A percentile compares a stretch with the other conserved stretches of the same genome.
These are phyloP conservation scores for Penicillium hesseltinei DNA, from an alignment of 2,329 filamentous ascomycete species.

Conservation along the genomic window DNA sequence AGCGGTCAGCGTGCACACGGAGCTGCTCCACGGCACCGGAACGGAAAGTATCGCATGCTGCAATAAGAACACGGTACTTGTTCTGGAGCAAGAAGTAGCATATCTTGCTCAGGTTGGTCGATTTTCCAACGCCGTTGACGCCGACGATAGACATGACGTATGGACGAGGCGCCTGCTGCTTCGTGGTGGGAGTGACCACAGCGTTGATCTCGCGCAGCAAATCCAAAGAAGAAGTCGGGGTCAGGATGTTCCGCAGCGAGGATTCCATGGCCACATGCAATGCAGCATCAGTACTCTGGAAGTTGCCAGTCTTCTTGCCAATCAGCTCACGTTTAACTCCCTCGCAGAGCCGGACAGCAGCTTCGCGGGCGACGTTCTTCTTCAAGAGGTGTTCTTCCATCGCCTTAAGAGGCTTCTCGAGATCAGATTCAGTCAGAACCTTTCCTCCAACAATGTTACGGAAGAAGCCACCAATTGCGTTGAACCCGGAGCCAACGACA, in stretches of 20 bases:
- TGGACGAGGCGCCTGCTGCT: slow-evolving; percentile 67
- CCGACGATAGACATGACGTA: slow-evolving; percentile 98
- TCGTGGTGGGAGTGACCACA: slow-evolving; percentile 64
- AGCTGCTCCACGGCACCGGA: slow-evolving; percentile 96
- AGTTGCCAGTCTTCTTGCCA: slow-evolving; percentile 86
- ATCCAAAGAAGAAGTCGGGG: slow-evolving; percentile 90
- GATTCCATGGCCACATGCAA: slow-evolving; percentile 87
- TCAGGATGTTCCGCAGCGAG: slow-evolving; percentile 91
- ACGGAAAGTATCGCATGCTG: slow-evolving; percentile 93
- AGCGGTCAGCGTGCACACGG: slow-evolving; percentile 88
- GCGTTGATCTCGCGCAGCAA: slow-evolving; percentile 89
- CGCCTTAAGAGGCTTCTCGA: slow-evolving; percentile 87
- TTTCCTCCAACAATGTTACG: slow-evolving; percentile 94
- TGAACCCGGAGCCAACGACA: slow-evolving; percentile 75
- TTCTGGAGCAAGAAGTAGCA: slow-evolving; percentile 98
- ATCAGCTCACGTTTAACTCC: slow-evolving; percentile 87
- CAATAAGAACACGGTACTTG: slow-evolving; percentile 91
- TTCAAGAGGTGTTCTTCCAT: slow-evolving; percentile 94
- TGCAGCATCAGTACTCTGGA: slow-evolving; percentile 81
- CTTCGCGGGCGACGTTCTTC: slow-evolving; percentile 96
- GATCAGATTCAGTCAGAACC: slow-evolving; percentile 80
- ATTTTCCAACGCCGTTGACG: slow-evolving; percentile 97
- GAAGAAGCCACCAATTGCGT: slow-evolving; percentile 83
- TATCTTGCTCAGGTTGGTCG: slow-evolving; percentile 95
- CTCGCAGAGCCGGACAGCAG: slow-evolving; percentile 84